phyloP scores from a whole-genome alignment of 176 grass and related monocot species.

The Pontederia crassipes region DNA sequence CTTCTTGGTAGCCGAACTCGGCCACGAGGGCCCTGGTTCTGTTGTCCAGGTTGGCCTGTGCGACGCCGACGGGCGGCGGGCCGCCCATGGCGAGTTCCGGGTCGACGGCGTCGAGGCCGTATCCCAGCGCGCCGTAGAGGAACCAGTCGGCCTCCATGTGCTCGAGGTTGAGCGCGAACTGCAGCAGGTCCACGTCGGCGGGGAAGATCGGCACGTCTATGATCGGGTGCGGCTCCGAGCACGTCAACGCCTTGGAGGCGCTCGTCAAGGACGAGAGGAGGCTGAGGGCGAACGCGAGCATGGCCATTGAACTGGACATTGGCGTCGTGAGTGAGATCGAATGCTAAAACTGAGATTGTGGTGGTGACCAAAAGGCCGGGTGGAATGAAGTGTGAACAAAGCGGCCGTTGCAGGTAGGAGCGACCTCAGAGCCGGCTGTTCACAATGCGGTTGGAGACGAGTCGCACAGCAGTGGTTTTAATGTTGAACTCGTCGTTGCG shows the following conservation, averaged over 20 bases:
- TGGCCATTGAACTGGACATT: no score
- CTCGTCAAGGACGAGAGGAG: no score
- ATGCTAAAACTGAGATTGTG: no score
- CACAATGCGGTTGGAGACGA: no score
- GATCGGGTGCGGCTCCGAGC: slow-evolving; percentile 15
- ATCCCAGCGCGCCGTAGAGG: slow-evolving; percentile 38
- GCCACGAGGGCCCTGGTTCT: slow-evolving; percentile 27
- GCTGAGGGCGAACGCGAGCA: no score
- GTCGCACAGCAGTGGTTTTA: no score
- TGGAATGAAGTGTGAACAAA: no score
- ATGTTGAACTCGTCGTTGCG: no score
- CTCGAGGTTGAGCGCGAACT: slow-evolving; percentile 76
- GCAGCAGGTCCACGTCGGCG: slow-evolving; percentile 41
- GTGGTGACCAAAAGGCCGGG: no score
- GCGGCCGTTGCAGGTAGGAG: no score
- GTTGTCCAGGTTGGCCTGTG: slow-evolving; percentile 46
- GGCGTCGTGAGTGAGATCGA: no score
- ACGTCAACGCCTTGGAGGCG: slow-evolving; percentile 11
- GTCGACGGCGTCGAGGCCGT: slow-evolving; percentile 51
- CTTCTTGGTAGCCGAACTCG: slow-evolving; percentile 72
- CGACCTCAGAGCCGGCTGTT: no score
- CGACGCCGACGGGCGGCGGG: slow-evolving; percentile 52
- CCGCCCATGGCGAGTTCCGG: slow-evolving; percentile 47
- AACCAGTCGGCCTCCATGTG: slow-evolving; percentile 57
- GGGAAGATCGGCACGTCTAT: slow-evolving; percentile 37